A percentile compares a stretch with the other conserved stretches of the same genome.
These are phyloP conservation scores for Aspergillus uvarum DNA, from an alignment of 2,329 filamentous ascomycete genomes.

Conservation along the genomic window DNA sequence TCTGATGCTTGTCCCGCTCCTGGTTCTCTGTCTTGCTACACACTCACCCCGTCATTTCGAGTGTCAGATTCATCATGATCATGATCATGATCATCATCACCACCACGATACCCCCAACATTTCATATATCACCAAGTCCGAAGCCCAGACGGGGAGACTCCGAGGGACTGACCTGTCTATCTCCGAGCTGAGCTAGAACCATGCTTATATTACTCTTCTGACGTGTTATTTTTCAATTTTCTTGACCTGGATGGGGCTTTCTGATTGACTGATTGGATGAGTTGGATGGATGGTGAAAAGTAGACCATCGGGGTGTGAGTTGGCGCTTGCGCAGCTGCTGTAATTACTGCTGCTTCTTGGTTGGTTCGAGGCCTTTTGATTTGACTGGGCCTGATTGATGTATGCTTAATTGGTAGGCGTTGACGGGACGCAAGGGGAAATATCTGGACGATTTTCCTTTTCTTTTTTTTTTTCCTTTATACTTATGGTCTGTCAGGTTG, in stretches of 20 bases:
- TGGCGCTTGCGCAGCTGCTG: neutral
- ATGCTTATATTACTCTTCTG: neutral
- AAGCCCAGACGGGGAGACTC: neutral
- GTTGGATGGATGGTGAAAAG: slow-evolving; percentile 4
- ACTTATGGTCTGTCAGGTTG: neutral
- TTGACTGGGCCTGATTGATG: neutral
- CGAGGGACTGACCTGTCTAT: neutral
- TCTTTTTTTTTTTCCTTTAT: slow-evolving; percentile 3
- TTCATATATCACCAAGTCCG: neutral
- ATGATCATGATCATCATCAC: neutral
- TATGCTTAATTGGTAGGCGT: slow-evolving; percentile 10
- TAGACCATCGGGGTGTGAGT: neutral
- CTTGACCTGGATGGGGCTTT: neutral
- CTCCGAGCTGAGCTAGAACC: neutral
- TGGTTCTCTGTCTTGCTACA: neutral
- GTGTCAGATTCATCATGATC: slow-evolving; percentile 5
- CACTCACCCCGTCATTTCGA: too few species aligned
- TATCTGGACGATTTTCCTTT: slow-evolving; percentile 6
- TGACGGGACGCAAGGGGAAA: slow-evolving; percentile 5
- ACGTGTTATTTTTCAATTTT: slow-evolving; percentile 1
- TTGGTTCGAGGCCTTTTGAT: neutral
- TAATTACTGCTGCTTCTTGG: neutral
- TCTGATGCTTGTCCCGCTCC: neutral
- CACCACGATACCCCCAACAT: neutral
- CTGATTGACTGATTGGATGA: neutral